phyloP scores from a whole-genome alignment of 1,284 basidiomycete species.

The Ustilago lituana region DNA sequence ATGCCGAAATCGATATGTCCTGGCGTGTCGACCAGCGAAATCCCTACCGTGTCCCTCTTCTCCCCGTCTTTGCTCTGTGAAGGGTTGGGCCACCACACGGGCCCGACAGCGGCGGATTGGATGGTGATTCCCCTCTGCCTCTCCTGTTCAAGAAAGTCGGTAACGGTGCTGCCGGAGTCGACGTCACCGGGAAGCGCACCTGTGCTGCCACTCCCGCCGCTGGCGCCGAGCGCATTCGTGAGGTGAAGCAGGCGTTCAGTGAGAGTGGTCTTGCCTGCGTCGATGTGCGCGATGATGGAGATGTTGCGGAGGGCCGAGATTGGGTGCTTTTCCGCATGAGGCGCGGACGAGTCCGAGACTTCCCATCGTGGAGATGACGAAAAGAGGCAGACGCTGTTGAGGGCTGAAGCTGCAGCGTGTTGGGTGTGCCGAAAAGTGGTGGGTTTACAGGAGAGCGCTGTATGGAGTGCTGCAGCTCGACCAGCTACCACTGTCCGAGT shows the following conservation, averaged over 20 bases:
- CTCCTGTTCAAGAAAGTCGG: conserved; percentile 88
- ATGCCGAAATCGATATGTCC: conserved; percentile 93
- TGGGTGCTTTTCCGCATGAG: conserved; percentile 35
- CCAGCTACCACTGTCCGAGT: neutral
- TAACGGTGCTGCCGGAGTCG: conserved; percentile 87
- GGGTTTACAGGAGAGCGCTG: neutral
- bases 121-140: conserved; percentile 89
- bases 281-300: conserved; percentile 67
- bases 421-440: neutral
- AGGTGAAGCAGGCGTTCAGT: conserved; percentile 85
- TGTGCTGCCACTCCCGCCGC: conserved; percentile 13
- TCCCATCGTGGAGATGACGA: neutral
- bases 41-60: conserved; percentile 72
- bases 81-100: conserved; percentile 76
- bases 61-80: neutral
- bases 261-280: conserved; percentile 89
- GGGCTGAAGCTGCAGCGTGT: no score
- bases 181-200: conserved; percentile 75
- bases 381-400: conserved; percentile 1
- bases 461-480: neutral
- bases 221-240: conserved; percentile 75
- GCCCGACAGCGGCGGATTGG: conserved; percentile 84
- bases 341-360: neutral
- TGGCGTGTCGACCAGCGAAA: conserved; percentile 88
- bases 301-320: conserved; percentile 48